Evolutionary conservation across 169 alveolate genomes (phyloP), one percentile per base, ranked within the genome.

Genomic region (Plasmodium gallinaceum): DNA sequence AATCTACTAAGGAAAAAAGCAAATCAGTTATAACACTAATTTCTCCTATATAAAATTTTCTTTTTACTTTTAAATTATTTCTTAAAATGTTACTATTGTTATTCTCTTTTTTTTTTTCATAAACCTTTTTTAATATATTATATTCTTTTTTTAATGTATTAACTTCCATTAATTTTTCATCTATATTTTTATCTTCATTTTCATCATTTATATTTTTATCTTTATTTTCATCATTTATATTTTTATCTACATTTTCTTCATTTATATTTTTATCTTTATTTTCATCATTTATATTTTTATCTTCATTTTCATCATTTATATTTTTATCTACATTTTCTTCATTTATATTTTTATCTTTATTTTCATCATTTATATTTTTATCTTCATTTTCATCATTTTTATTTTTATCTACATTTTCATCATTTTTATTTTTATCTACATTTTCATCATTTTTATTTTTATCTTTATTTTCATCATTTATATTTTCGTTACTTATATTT

Each of bases 1-100:
- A 62, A 52, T 83, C 91, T 14, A 83, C 86, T 4, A 83, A n/a
- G 65, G 91, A 68, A 0, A 64, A 45, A 43, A 68, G 51, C 14
- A 83, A 46, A 22, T 83, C 91, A 0, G 54, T 58, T 45, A 83
- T 45, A 24, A 70, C 86, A 51, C 91, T 83, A 10, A 83, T 68
- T 54, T 83, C 91, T 18, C 91, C 91, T 12, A 83, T 66, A 42
- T 9, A 32, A 37, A 37, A 57, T 6, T 78, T 78, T 72, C 20
- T 65, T 22, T 54, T 73, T 22, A 18, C 52, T 8, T 54, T 26
- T 54, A 37, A 54, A 26, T 58, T 32, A 37, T 32, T 14, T n/a
- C 26, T 14, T 39, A 9, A 10, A 32, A 20, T 48, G 12, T 48
- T n/a, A 48, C 7, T 43, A 16, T 24, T n/a, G n/a, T 2, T 32